Percentiles rank a stretch among this genome's conserved stretches.
These are phyloP conservation scores for Tulasnella sp. DNA, from an alignment of 768 basidiomycete species.

Conservation along the genomic window DNA sequence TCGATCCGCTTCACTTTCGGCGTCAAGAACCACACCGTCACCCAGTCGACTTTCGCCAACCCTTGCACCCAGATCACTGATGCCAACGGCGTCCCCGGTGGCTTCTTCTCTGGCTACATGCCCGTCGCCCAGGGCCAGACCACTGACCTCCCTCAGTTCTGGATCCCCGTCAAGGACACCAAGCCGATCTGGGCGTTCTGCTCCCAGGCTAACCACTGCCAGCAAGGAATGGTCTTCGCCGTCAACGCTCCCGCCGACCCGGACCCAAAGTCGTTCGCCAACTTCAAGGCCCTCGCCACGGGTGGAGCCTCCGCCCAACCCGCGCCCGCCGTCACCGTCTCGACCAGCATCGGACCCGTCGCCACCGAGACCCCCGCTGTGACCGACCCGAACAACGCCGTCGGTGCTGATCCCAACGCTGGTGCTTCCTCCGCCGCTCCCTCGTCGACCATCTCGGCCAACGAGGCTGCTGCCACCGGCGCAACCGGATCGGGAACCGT, in stretches of 20 bases:
- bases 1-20: slow-evolving; percentile 33
- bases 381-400: not conserved
- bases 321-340: slow-evolving; percentile 1
- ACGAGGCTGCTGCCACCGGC: slow-evolving; percentile 29
- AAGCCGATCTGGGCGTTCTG: slow-evolving; percentile 56
- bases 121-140: slow-evolving; percentile 51
- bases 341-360: slow-evolving; percentile 1
- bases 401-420: slow-evolving; percentile 13
- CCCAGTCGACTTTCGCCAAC: slow-evolving; percentile 35
- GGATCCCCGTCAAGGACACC: slow-evolving; percentile 59
- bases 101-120: slow-evolving; percentile 40
- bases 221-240: slow-evolving; percentile 37
- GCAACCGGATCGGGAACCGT: slow-evolving; percentile 23
- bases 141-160: slow-evolving; percentile 26
- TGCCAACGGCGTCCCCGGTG: slow-evolving; percentile 29
- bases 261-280: slow-evolving; percentile 34
- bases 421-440: slow-evolving; percentile 27
- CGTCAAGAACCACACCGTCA: slow-evolving; percentile 36
- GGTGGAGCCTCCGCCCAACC: not conserved
- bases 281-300: slow-evolving; percentile 30
- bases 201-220: slow-evolving; percentile 38
- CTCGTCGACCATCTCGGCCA: not conserved
- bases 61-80: slow-evolving; percentile 30
- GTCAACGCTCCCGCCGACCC: slow-evolving; percentile 35
- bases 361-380: not conserved